A percentile compares a stretch with the other conserved stretches of the same genome.
phyloP scores from a whole-genome alignment of 805 yeast species.

The Starmera quercuum region DNA sequence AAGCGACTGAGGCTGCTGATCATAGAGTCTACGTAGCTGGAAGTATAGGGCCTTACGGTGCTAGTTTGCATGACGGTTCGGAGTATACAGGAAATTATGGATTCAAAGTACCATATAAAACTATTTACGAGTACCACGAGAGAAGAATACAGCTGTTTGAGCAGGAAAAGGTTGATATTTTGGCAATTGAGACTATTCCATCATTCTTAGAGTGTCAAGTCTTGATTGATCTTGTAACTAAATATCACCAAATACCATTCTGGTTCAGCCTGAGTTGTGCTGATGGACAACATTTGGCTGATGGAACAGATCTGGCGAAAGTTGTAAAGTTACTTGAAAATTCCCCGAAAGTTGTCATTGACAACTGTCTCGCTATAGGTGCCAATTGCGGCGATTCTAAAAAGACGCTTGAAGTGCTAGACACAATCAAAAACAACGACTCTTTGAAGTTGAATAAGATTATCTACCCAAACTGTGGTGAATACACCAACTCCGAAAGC shows the following conservation, averaged over 20 bases:
- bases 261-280: slow-evolving; percentile 37
- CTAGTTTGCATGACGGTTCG: slow-evolving; percentile 55
- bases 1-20: slow-evolving; percentile 4
- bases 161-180: slow-evolving; percentile 39
- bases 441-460: neutral
- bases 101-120: slow-evolving; percentile 22
- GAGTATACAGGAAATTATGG: slow-evolving; percentile 70
- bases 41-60: slow-evolving; percentile 74
- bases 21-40: slow-evolving; percentile 37
- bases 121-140: slow-evolving; percentile 42
- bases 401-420: neutral
- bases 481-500: neutral
- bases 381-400: slow-evolving; percentile 41
- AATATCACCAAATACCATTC: slow-evolving; percentile 29
- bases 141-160: slow-evolving; percentile 31
- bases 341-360: no score
- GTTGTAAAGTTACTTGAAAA: slow-evolving; percentile 19
- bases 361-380: slow-evolving; percentile 43
- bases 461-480: neutral
- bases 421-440: neutral
- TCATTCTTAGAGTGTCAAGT: slow-evolving; percentile 47
- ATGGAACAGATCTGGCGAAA: slow-evolving; percentile 36
- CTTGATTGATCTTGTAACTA: slow-evolving; percentile 33
- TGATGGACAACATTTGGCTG: slow-evolving; percentile 32
- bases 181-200: slow-evolving; percentile 73